Conservation (phyloP, 1,284 basidiomycete species). For the Peniophora sp. region DNA sequence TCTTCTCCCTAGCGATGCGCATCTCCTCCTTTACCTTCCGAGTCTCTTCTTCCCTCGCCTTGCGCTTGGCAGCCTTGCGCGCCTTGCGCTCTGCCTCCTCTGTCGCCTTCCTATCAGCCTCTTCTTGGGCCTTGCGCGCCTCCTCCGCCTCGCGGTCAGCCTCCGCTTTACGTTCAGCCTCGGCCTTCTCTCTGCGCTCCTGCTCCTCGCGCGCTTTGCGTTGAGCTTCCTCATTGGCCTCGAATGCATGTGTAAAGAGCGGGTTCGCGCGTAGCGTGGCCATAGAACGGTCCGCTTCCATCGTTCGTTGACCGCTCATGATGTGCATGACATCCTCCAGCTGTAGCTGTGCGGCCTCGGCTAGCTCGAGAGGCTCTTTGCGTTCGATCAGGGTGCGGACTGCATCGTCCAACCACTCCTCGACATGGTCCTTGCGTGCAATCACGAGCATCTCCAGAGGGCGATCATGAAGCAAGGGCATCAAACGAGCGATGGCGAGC, state of each 20-base stretch:
- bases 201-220: constrained; percentile 5
- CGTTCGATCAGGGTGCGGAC: background rate
- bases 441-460: background rate
- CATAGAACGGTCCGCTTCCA: too few relatives aligned
- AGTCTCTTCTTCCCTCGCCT: background rate
- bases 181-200: background rate
- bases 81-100: constrained; percentile 2
- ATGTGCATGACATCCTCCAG: background rate
- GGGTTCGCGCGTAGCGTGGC: too few relatives aligned
- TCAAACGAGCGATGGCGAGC: background rate
- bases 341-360: background rate
- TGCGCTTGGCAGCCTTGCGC: background rate
- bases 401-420: background rate
- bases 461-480: background rate
- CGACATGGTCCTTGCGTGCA: background rate
- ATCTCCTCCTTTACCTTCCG: background rate
- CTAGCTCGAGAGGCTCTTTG: background rate
- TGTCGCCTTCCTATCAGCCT: background rate
- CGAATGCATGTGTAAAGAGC: background rate
- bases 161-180: constrained; percentile 1
- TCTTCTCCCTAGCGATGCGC: background rate
- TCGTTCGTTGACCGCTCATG: background rate
- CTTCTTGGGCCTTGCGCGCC: background rate
- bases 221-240: background rate
- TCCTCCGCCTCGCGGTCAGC: background rate